Base-by-base conservation (phyloP, 2,329 filamentous ascomycete genomes). In the Fusarium sarcochroum region DNA sequence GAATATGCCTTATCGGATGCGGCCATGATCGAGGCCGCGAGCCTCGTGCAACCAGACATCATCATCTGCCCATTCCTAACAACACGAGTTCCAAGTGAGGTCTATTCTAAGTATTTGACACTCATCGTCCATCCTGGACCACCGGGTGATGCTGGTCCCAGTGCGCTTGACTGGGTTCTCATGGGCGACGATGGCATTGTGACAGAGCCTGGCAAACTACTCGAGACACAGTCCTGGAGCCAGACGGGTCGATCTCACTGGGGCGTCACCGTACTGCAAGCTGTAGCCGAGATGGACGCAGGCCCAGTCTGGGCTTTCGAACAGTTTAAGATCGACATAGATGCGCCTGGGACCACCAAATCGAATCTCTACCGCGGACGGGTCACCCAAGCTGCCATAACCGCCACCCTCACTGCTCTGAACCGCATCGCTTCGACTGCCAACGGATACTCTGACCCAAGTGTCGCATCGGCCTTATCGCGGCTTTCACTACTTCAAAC, bases 301-400 rank as follows among this genome's bases (percentile, higher is more conserved):
- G 66, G 66, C 7, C 64, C 64, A 17, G 61, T 68, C 2, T 68
- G 66, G 66, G 66, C 66, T 4, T 68, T 68, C 25, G 64, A 68
- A 6, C 66, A 68, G 6, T 68, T 68, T 42, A 44, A 57, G 17
- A 30, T 68, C n/a, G 32, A 65, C 17, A 68, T 68, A 5, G 55
- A 68, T 23, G 46, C 56, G 1, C 51, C 60, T 3, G 51, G 65
- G 14, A 42, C 41, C 13, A 68, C 64, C 7, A 68, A 68, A 37
- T 63, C 66, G 37, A 68, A 42, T 13, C 60, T 68, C 1, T 68
- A 68, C 21, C 47, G 66, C 35, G 56, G 53, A 20, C 40, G 35
- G 4, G 44, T 68, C 17, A 68, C 66, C 3, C 47, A 50, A 42
- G 64, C 54, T 4, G 64, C 66, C 3, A 48, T 68, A 14, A 37